Base-by-base conservation (phyloP, 257 asterid species). In the Scutellaria barbata region DNA sequence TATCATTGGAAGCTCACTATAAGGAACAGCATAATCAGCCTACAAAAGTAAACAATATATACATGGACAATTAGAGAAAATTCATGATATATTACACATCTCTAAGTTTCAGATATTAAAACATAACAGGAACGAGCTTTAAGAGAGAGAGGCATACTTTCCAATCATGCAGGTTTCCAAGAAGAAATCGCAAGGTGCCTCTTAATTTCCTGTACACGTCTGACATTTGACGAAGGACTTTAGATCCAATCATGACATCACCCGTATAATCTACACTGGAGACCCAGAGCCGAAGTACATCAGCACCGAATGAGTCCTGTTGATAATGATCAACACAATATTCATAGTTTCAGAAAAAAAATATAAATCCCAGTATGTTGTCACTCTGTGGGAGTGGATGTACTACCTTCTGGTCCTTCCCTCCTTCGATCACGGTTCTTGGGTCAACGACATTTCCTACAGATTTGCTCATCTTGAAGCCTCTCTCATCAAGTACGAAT, bases 381-480 rank as follows among this genome's bases (percentile, higher is more conserved):
- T 35, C 45, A n/a, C n/a, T n/a, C n/a, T n/a, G n/a, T n/a, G n/a
- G n/a, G n/a, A n/a, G n/a, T n/a, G n/a, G 54, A 68, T 68, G 58
- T 64, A 72, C 52, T 78, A 90, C 98, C 96, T 83, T 85, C 74
- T 78, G 88, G 80, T 82, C 87, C 69, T 94, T 91, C 66, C 96
- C 92, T 74, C 99, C 99, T 78, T 94, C 99, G 77, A 94, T 94
- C 52, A 94, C 86, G 72, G 73, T 84, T 74, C 87, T 81, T 43
- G 98, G 99, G 80, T 94, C 99, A 53, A 94, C 96, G 76, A 94
- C 98, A 79, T 94, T 94, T 69, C 99, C 99, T 63, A 88, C 71
- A 68, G 98, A 94, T 83, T 94, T 94, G 85, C 99, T 94, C 99
- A 94, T 94, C 87, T 94, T 94, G 62, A 89, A 85, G 39, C 99